These are phyloP conservation scores for Calocybe indica DNA, from an alignment of 768 basidiomycete species.

Conservation along the genomic window DNA sequence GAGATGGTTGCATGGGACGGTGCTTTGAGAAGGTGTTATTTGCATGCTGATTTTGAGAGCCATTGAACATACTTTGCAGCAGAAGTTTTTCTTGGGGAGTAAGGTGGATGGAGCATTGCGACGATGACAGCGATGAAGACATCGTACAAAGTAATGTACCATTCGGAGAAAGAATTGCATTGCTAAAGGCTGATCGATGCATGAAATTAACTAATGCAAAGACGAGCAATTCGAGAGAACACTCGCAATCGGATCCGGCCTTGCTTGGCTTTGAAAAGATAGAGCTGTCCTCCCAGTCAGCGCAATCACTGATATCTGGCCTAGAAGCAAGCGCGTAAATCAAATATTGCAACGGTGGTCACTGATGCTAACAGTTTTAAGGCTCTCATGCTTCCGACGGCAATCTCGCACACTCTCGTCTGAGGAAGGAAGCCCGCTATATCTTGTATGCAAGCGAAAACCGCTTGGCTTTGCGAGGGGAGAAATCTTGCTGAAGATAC, in stretches of 20 bases:
- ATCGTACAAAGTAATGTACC: conserved; percentile 47
- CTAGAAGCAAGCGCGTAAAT: not conserved
- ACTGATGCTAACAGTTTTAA: too few species aligned
- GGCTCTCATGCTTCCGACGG: too few species aligned
- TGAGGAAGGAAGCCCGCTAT: too few species aligned
- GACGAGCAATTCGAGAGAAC: not conserved
- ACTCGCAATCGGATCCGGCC: conserved; percentile 42
- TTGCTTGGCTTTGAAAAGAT: not conserved
- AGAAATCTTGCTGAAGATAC: too few species aligned
- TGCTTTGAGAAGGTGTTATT: conserved; percentile 7
- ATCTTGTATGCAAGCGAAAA: too few species aligned
- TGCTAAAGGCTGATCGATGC: conserved; percentile 46
- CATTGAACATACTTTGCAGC: conserved; percentile 9
- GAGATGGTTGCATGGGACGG: conserved; percentile 12
- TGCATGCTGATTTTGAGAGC: not conserved
- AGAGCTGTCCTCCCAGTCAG: not conserved
- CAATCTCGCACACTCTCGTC: too few species aligned
- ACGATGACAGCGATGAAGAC: conserved; percentile 35
- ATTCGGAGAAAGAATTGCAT: conserved; percentile 54
- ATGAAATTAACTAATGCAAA: conserved; percentile 4
- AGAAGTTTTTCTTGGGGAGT: conserved; percentile 30
- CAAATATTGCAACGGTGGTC: too few species aligned
- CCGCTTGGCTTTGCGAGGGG: too few species aligned
- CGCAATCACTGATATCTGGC: not conserved
- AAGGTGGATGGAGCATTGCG: conserved; percentile 34